Conservation (phyloP, 78 protist genomes). For the Protostelium mycophagum region DNA sequence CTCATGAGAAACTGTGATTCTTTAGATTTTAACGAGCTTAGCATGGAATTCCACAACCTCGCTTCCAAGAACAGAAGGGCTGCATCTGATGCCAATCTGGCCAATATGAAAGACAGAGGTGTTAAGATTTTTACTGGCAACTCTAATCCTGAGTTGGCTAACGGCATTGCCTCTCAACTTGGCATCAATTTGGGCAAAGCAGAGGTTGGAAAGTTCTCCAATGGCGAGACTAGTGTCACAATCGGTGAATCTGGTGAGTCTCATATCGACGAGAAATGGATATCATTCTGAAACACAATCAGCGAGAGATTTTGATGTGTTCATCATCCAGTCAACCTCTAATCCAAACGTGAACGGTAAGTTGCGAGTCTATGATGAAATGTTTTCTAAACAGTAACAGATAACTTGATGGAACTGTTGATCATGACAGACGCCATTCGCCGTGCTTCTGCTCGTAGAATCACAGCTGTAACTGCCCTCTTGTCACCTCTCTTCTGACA, state of each 20-base stretch:
- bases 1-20: no score
- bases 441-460: slow-evolving; percentile 74
- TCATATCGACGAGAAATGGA: background rate
- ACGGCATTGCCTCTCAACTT: slow-evolving; percentile 46
- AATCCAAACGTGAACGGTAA: slow-evolving; percentile 62
- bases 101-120: slow-evolving; percentile 4
- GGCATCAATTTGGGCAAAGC: slow-evolving; percentile 57
- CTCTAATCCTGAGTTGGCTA: slow-evolving; percentile 63
- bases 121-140: slow-evolving; percentile 64
- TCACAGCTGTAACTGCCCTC: slow-evolving; percentile 64
- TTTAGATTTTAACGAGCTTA: no score
- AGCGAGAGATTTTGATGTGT: slow-evolving; percentile 66
- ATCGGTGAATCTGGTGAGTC: slow-evolving; percentile 57
- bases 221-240: slow-evolving; percentile 65
- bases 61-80: background rate
- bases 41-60: no score
- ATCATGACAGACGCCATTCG: slow-evolving; percentile 80
- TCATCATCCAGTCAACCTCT: slow-evolving; percentile 73
- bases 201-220: slow-evolving; percentile 64
- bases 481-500: background rate
- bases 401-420: slow-evolving; percentile 77
- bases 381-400: slow-evolving; percentile 11
- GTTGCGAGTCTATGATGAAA: slow-evolving; percentile 7
- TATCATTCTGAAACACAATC: background rate
- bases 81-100: background rate